Base-by-base conservation (phyloP, 2,329 filamentous ascomycete genomes). In the Penicillium sp. region DNA sequence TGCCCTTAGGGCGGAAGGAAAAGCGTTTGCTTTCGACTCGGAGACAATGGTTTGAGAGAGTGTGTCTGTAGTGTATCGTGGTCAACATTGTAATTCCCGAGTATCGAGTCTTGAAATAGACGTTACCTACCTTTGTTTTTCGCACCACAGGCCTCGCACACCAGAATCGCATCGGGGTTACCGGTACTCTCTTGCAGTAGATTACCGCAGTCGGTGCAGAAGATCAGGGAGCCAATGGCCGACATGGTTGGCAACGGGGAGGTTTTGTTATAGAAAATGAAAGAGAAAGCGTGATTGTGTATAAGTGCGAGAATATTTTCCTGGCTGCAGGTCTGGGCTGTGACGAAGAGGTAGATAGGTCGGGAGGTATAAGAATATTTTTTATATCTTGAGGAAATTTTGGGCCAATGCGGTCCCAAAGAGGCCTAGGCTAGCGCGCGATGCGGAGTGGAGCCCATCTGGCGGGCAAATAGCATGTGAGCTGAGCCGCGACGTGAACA, bases 121-220 rank as follows among this genome's bases (percentile, higher is more conserved):
- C 20, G 30, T 16, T 16, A 14, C 30, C 12, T 66, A 95, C 91
- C 91, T 86, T 84, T 87, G 70, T 93, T 96, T 68, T 89, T 83
- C 42, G 89, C 84, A 60, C 89, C 90, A 72, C 93, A 97, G 71
- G 92, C 87, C 66, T 90, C 88, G 79, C 93, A 99, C 62, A 82
- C 81, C 57, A 97, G 77, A 57, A 89, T 82, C 56, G 88, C 88
- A 69, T 91, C 89, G 64, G 84, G 81, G 58, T 86, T 87, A 59
- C 89, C 90, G 61, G 87, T 88, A 47, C 89, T 91, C 52, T 87
- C 83, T 53, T 94, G 91, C 42, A 97, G 79, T 3, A 97, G 81
- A 71, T 96, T 96, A 60, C 93, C 93, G 73, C 93, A 97, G 71
- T 92, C 90, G 54, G 83, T 90, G 78, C 93, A 97, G 74, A 97